Conservation (phyloP, 2,329 filamentous ascomycete species). For the Fusarium devonianum region DNA sequence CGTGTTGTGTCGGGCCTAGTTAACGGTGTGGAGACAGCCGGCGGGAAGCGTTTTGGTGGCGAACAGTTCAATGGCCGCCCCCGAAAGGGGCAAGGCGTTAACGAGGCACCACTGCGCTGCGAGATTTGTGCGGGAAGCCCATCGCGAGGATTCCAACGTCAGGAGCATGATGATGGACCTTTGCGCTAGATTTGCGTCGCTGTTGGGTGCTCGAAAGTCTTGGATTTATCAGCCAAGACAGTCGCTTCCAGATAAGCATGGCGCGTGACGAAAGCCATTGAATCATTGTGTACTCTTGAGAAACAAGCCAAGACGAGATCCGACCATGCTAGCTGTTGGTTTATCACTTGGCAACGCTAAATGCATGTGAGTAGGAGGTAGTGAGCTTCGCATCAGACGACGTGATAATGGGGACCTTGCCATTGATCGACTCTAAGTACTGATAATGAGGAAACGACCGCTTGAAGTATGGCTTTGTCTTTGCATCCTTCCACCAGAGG, state of each 20-base stretch:
- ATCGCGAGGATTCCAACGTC: background rate
- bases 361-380: background rate
- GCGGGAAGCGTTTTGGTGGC: background rate
- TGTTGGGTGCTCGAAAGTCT: constrained; percentile 2
- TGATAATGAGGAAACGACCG: too few species aligned
- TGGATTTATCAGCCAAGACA: constrained; percentile 3
- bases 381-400: background rate
- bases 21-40: background rate
- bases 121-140: constrained; percentile 5
- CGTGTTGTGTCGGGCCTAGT: constrained; percentile 6
- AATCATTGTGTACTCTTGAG: background rate
- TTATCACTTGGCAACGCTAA: background rate
- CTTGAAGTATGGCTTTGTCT: too few species aligned
- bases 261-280: constrained; percentile 4
- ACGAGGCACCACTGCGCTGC: constrained; percentile 8
- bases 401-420: background rate
- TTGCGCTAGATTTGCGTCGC: background rate
- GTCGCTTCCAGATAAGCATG: constrained; percentile 5
- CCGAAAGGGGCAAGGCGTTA: constrained; percentile 10
- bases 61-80: background rate
- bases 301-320: background rate
- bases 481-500: too few species aligned
- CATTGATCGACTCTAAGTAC: too few species aligned
- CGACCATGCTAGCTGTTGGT: background rate
- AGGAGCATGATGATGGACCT: background rate